A percentile compares a stretch with the other conserved stretches of the same genome.
Conservation (phyloP, 176 grass and related monocot genomes). For the Hyparrhenia diplandra region DNA sequence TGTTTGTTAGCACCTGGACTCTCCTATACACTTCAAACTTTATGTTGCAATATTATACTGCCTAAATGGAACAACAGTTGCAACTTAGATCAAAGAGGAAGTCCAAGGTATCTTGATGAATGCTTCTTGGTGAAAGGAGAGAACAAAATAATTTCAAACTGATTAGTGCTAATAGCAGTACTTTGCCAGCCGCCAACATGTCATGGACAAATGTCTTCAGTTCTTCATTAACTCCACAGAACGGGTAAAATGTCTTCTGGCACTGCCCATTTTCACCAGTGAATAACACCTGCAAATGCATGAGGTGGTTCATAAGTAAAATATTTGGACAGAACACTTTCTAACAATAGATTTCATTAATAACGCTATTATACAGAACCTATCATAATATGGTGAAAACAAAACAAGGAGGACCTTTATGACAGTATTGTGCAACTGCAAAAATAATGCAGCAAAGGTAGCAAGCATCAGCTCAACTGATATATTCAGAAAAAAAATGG, state of each 20-base stretch:
- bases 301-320: neutral
- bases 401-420: neutral
- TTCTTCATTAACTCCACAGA: conserved; percentile 91
- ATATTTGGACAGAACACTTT: conserved; percentile 11
- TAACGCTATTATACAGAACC: neutral
- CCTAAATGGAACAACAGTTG: neutral
- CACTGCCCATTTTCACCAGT: conserved; percentile 54
- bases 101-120: neutral
- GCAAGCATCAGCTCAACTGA: neutral
- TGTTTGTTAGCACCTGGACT: neutral
- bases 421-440: neutral
- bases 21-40: neutral
- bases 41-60: neutral
- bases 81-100: neutral
- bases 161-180: conserved; percentile 29
- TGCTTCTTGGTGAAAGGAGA: neutral
- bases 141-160: neutral
- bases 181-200: conserved; percentile 54
- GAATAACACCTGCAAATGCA: conserved; percentile 65
- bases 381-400: neutral
- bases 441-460: conserved; percentile 11
- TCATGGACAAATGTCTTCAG: conserved; percentile 85
- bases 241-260: conserved; percentile 77
- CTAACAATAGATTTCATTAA: neutral
- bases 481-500: neutral